phyloP scores from a whole-genome alignment of 306 rosid genomes.

The Cercis canadensis region DNA sequence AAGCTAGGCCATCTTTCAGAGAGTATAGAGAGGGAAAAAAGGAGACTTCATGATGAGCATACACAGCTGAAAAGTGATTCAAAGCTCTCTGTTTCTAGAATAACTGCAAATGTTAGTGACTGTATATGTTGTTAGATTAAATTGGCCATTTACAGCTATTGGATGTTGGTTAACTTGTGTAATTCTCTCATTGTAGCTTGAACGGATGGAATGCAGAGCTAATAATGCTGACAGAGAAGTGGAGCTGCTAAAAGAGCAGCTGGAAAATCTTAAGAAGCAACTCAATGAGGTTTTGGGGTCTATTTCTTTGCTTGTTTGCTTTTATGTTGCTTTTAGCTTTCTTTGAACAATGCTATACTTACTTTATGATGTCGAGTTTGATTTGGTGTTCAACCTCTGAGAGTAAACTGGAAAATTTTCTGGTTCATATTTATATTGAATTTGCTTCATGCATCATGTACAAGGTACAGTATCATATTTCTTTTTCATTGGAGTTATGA shows the following conservation, averaged over 20 bases:
- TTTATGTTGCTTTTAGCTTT: conserved; percentile 17
- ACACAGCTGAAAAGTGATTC: conserved; percentile 71
- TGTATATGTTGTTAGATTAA: conserved; percentile 20
- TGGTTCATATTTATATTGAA: conserved; percentile 19
- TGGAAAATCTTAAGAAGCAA: conserved; percentile 67
- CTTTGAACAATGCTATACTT: conserved; percentile 14
- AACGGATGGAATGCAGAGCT: conserved; percentile 79
- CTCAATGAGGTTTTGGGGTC: conserved; percentile 65
- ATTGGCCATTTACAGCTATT: conserved; percentile 2
- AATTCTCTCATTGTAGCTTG: conserved; percentile 61
- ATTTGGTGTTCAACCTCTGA: conserved; percentile 30
- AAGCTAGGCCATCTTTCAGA: conserved; percentile 67
- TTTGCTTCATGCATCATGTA: conserved; percentile 21
- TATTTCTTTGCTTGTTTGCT: conserved; percentile 31
- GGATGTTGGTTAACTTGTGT: conserved; percentile 26
- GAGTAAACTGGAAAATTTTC: conserved; percentile 24
- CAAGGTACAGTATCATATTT: conserved; percentile 3
- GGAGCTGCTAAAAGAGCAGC: conserved; percentile 69
- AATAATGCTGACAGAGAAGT: conserved; percentile 78
- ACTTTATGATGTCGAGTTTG: conserved; percentile 20
- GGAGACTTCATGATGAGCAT: conserved; percentile 58
- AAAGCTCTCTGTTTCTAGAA: conserved; percentile 70
- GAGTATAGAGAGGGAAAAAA: conserved; percentile 67
- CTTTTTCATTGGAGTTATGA: conserved; percentile 15
- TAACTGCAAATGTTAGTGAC: conserved; percentile 67